Evolutionary conservation across 805 yeast species (phyloP), one percentile per base, ranked within the genome.

Genomic region (Ogataea henricii): DNA sequence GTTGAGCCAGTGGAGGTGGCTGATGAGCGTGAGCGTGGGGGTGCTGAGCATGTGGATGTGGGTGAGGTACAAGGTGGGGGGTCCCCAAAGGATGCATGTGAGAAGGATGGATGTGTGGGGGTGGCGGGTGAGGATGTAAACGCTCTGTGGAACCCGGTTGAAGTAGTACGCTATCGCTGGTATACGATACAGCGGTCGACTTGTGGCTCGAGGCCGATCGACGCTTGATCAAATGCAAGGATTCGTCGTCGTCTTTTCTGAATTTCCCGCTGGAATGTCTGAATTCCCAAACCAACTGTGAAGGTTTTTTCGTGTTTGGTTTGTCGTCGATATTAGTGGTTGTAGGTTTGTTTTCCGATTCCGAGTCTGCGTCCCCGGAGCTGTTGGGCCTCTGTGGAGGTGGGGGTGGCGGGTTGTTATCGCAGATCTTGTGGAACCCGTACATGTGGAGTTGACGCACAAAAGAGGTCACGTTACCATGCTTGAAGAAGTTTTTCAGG

Each of bases 381-480:
- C 39, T 17, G 3, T 30, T 17, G 22, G 8, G 10, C 17, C 30
- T 43, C 12, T 30, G 14, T 6, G 40, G 23, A 26, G 33, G 36
- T 13, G 25, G 30, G 4, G 59, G 50, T 4, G 62, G 56, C 2
- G 64, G 47, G 25, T 51, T 60, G 14, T 72, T 73, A 50, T 78
- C 82, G 51, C 70, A 78, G 6, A 79, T 83, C 69, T 91, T 90
- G 67, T 91, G 97, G 71, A 91, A 90, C 1, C 97, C 97, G 65
- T 90, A 90, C 97, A 91, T 92, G 71, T 92, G 96, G 39, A 91
- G 72, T 68, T 92, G 97, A 40, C 97, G 80, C 29, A 92, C 96
- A 71, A 92, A 92, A 51, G 92, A 83, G 20, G 96, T 89, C 23
- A 91, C 89, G 63, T 92, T 92, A 3, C 96, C 95, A 69, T 91